Conservation (phyloP, 2,329 filamentous ascomycete species). For the Xylaria polymorpha region DNA sequence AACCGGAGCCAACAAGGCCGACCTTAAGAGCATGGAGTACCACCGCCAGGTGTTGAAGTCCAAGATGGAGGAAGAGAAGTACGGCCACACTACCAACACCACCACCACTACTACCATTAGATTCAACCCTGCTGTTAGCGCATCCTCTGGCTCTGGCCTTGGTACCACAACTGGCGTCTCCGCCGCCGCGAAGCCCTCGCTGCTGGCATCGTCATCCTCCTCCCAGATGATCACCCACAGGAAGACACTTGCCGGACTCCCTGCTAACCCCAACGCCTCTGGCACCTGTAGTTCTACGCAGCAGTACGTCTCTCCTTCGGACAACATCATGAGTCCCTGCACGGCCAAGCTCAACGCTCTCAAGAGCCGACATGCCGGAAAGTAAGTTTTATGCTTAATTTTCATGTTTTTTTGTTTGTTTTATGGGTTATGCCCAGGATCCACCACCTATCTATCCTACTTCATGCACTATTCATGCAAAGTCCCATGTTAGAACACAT, state of each 20-base stretch:
- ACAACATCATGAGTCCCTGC: constrained; percentile 88
- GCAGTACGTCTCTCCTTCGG: constrained; percentile 84
- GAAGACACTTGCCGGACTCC: constrained; percentile 34
- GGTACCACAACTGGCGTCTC: constrained; percentile 31
- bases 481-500: neutral
- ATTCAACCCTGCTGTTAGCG: constrained; percentile 12
- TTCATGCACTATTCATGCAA: neutral
- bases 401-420: neutral
- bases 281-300: constrained; percentile 53
- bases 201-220: constrained; percentile 35
- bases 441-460: neutral
- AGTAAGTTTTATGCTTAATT: constrained; percentile 63
- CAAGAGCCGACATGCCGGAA: constrained; percentile 82
- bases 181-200: constrained; percentile 28
- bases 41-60: constrained; percentile 80
- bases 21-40: constrained; percentile 78
- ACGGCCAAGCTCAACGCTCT: constrained; percentile 84
- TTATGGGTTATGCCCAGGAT: no score
- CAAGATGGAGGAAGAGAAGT: constrained; percentile 76
- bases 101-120: constrained; percentile 16
- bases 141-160: constrained; percentile 30
- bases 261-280: constrained; percentile 44
- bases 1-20: constrained; percentile 53
- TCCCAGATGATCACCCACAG: constrained; percentile 40
- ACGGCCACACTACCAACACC: constrained; percentile 43